Base-by-base conservation (phyloP, 2,329 filamentous ascomycete species). In the Ceratocystis lukuohia region DNA sequence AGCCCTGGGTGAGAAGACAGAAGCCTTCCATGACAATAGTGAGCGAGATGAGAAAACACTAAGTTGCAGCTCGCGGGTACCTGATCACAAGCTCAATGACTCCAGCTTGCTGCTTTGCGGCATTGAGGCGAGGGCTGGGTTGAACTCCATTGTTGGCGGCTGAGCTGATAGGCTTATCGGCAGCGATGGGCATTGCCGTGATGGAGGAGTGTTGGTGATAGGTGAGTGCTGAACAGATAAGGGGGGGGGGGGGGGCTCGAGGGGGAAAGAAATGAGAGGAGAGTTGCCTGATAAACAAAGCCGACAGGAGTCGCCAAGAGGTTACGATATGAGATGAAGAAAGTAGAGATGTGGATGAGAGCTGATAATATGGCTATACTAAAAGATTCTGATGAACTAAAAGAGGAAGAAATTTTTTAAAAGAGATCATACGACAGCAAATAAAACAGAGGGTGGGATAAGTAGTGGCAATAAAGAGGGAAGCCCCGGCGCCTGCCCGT, bases 1-100 rank as follows among this genome's bases (percentile, higher is more conserved):
- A 61, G 37, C 65, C 37, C 57, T 68, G 67, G 3, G 65, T 48
- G n/a, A 68, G 65, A 15, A 68, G 65, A 37, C 65, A 68, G 46
- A 68, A 67, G 22, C 67, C 67, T 41, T 68, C 67, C 67, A 68
- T 68, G 17, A 68, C 65, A 41, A 68, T 68, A n/a, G 67, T 68
- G 45, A 68, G 61, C 64, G 67, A 68, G 50, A 68, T 64, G 15
- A 68, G 67, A 53, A 68, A 64, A 48, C 67, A 68, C 67, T 65
- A 68, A 17, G 45, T 56, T 50, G 67, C 56, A 48, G 64, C 64
- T 64, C 67, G 64, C 33, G 67, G 67, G 33, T 68, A 68, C 44
- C 28, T 48, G 6, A 56, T n/a, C n/a, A 67, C 53, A 25, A 67
- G 44, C 33, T 56, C 41, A 8, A 61, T 17, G 17, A 67, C 30